phyloP scores from a whole-genome alignment of 2,329 filamentous ascomycete species.

The Talaromyces verruculosus region DNA sequence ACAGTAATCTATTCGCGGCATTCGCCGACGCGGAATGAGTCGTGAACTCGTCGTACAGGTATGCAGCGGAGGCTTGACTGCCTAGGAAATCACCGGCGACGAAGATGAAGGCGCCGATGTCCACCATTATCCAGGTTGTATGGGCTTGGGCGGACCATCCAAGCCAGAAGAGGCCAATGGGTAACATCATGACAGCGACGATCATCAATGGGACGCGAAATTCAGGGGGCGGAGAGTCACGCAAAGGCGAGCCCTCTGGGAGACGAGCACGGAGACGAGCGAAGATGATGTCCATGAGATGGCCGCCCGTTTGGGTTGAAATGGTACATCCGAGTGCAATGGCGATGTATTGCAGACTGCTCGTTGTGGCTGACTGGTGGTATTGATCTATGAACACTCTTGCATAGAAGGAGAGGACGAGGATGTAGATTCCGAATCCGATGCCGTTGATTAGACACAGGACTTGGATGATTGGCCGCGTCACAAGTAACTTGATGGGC shows the following conservation, averaged over 20 bases:
- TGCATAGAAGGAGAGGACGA: conserved; percentile 18
- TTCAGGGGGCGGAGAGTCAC: conserved; percentile 49
- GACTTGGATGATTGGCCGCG: conserved; percentile 12
- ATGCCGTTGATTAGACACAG: conserved; percentile 9
- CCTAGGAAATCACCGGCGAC: conserved; percentile 44
- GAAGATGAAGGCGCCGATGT: conserved; percentile 59
- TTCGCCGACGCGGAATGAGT: conserved; percentile 51
- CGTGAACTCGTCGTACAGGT: conserved; percentile 59
- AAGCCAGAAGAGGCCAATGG: conserved; percentile 58
- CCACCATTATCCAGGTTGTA: conserved; percentile 60
- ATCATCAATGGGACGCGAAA: conserved; percentile 57
- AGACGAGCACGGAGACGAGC: conserved; percentile 11
- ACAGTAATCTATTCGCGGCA: conserved; percentile 56
- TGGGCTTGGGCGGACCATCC: conserved; percentile 57
- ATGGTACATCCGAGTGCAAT: conserved; percentile 18
- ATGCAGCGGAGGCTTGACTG: conserved; percentile 58
- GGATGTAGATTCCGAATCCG: conserved; percentile 18
- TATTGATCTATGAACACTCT: conserved; percentile 19
- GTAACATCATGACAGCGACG: conserved; percentile 54
- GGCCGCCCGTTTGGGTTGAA: conserved; percentile 12
- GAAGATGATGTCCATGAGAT: conserved; percentile 17
- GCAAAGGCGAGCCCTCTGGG: conserved; percentile 4
- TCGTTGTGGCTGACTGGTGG: conserved; percentile 13
- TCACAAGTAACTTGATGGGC: conserved; percentile 2
- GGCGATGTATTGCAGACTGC: conserved; percentile 21